phyloP scores from a whole-genome alignment of 352 stramenopile species.

The Pythium scleroteichum region DNA sequence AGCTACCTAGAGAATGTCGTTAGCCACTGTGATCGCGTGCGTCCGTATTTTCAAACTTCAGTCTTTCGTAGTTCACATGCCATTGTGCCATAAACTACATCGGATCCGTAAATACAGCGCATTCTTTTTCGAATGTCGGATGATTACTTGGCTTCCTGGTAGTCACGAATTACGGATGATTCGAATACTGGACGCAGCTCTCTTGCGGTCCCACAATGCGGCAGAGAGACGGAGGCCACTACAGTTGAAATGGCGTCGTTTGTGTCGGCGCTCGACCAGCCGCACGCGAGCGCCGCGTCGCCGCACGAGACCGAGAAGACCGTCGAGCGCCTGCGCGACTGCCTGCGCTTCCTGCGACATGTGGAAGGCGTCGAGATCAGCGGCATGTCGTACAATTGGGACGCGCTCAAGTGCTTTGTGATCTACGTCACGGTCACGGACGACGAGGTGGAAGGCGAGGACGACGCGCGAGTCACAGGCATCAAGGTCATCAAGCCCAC shows the following conservation, averaged over 20 bases:
- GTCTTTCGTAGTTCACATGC: no score
- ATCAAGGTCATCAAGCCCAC: conserved; percentile 1
- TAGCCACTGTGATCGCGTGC: no score
- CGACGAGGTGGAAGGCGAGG: conserved; percentile 1
- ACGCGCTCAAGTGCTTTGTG: conserved; percentile 15
- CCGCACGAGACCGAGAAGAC: background rate
- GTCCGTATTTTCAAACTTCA: no score
- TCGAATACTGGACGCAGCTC: background rate
- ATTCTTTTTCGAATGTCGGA: background rate
- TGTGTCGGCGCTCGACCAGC: background rate
- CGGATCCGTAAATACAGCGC: background rate
- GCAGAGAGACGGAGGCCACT: no score
- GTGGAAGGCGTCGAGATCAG: conserved; percentile 16
- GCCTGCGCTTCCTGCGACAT: conserved; percentile 11
- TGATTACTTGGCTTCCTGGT: background rate
- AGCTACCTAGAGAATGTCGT: background rate
- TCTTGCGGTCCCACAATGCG: no score
- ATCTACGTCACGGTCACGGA: conserved; percentile 8
- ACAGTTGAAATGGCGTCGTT: background rate
- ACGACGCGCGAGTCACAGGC: background rate
- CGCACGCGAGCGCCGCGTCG: background rate
- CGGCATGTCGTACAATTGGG: conserved; percentile 13
- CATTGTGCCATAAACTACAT: no score
- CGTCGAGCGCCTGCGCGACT: background rate
- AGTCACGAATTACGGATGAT: background rate